These are phyloP conservation scores for Priceomyces fermenticarens DNA, from an alignment of 805 yeast genomes.

Conservation along the genomic window DNA sequence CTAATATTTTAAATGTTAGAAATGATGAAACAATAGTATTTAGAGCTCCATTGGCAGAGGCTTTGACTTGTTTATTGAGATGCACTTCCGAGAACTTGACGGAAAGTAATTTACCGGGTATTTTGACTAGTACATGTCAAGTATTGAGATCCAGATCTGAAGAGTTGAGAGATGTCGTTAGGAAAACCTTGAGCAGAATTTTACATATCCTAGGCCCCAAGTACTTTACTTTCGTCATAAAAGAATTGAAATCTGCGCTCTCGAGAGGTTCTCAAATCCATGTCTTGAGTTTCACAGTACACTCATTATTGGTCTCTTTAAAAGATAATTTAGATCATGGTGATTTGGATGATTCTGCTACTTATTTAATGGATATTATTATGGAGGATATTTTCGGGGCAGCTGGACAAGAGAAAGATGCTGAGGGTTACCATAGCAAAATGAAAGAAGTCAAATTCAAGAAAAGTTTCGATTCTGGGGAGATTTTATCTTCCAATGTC, in stretches of 20 bases:
- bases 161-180: slow-evolving; percentile 80
- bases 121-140: slow-evolving; percentile 84
- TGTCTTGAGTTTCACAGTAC: slow-evolving; percentile 84
- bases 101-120: slow-evolving; percentile 68
- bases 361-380: slow-evolving; percentile 60
- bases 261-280: slow-evolving; percentile 91
- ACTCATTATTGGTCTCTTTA: slow-evolving; percentile 61
- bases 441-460: slow-evolving; percentile 90
- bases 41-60: slow-evolving; percentile 80
- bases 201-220: slow-evolving; percentile 64
- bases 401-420: slow-evolving; percentile 91
- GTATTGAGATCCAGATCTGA: slow-evolving; percentile 81
- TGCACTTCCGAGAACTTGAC: slow-evolving; percentile 59
- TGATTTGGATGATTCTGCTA: slow-evolving; percentile 68
- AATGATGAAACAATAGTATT: slow-evolving; percentile 76
- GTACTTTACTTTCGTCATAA: slow-evolving; percentile 70
- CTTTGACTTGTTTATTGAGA: slow-evolving; percentile 63
- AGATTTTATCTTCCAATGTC: slow-evolving; percentile 66
- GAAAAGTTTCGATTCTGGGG: slow-evolving; percentile 85
- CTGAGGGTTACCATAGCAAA: slow-evolving; percentile 81
- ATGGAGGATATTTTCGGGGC: slow-evolving; percentile 94
- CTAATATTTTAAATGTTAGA: slow-evolving; percentile 56
- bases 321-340: slow-evolving; percentile 52
- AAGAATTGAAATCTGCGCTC: slow-evolving; percentile 75
- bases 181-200: slow-evolving; percentile 70